These are phyloP conservation scores for Chlorophyllum brunneum DNA, from an alignment of 768 basidiomycete species.

Conservation along the genomic window DNA sequence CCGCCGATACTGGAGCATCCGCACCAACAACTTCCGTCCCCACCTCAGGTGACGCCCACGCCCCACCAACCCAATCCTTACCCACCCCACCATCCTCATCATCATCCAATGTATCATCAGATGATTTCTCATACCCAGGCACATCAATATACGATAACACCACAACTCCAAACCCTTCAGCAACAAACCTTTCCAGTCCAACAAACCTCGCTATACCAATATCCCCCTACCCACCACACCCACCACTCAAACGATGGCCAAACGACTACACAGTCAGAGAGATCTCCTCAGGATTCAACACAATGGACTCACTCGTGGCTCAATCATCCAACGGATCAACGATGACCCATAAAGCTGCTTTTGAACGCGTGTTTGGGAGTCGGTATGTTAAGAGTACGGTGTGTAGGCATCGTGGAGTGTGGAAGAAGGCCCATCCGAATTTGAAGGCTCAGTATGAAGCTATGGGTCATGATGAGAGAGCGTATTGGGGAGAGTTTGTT, in stretches of 20 bases:
- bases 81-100: constrained; percentile 23
- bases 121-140: constrained; percentile 8
- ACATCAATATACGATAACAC: constrained; percentile 14
- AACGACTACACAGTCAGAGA: constrained; percentile 73
- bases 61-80: constrained; percentile 23
- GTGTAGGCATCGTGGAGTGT: constrained; percentile 66
- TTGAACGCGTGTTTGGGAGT: constrained; percentile 67
- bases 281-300: constrained; percentile 55
- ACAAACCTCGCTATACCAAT: constrained; percentile 13
- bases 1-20: constrained; percentile 3
- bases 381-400: constrained; percentile 74
- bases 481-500: constrained; percentile 70
- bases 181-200: constrained; percentile 19
- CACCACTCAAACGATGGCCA: constrained; percentile 71
- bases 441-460: constrained; percentile 49
- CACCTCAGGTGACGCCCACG: constrained; percentile 13
- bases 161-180: constrained; percentile 12
- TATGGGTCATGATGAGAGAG: constrained; percentile 52
- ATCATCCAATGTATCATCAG: constrained; percentile 12
- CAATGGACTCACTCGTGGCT: constrained; percentile 40
- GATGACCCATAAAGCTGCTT: constrained; percentile 62
- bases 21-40: constrained; percentile 13
- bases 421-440: constrained; percentile 49
- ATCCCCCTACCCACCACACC: constrained; percentile 47
- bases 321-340: constrained; percentile 33